Evolutionary conservation across 2,329 filamentous ascomycete species (phyloP).

Genomic region (Paracamarosporium sp.): DNA sequence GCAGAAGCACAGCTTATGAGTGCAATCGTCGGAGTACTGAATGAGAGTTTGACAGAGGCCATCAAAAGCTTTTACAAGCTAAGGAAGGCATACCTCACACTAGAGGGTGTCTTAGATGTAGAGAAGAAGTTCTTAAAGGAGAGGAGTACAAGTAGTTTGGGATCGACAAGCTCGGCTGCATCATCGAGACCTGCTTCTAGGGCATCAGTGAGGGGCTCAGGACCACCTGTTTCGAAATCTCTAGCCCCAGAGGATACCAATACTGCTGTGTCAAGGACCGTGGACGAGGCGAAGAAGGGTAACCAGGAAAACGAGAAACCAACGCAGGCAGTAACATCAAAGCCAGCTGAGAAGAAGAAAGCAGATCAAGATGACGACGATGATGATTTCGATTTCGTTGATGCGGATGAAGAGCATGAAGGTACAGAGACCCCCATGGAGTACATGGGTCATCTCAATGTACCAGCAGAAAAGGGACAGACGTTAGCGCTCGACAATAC

Average conservation of each 20-base stretch:
- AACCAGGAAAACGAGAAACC: conserved; percentile 5
- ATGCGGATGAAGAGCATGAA: conserved; percentile 59
- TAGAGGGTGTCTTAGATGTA: conserved; percentile 79
- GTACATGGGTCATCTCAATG: conserved; percentile 55
- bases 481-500: conserved; percentile 32
- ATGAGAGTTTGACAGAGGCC: conserved; percentile 90
- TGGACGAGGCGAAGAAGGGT: not conserved
- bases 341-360: conserved; percentile 15
- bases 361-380: conserved; percentile 35
- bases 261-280: conserved; percentile 22
- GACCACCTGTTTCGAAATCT: conserved; percentile 14
- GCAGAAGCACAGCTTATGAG: conserved; percentile 89
- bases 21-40: conserved; percentile 86
- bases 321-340: not conserved
- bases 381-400: conserved; percentile 60
- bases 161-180: conserved; percentile 23
- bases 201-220: conserved; percentile 18
- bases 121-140: conserved; percentile 67
- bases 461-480: conserved; percentile 29
- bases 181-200: conserved; percentile 33
- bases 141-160: conserved; percentile 43
- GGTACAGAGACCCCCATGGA: conserved; percentile 54
- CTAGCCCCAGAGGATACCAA: conserved; percentile 17
- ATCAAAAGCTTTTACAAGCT: conserved; percentile 93
- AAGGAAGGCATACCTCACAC: conserved; percentile 82